These are phyloP conservation scores for Acephala macrosclerotiorum DNA, from an alignment of 2,329 filamentous ascomycete species.

Conservation along the genomic window DNA sequence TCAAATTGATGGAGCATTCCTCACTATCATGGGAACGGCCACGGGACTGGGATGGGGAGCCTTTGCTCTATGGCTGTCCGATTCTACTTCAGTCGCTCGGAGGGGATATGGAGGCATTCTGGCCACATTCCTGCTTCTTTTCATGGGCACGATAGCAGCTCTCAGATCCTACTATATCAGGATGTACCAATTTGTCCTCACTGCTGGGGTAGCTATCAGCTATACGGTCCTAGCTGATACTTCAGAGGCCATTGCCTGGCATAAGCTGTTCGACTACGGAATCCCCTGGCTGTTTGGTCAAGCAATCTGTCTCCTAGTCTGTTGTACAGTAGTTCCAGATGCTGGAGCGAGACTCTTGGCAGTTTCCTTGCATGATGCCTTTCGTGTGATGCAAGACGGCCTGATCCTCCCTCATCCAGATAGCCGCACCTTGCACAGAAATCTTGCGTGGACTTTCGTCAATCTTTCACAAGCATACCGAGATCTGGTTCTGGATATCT, in stretches of 20 bases:
- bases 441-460: slow-evolving; percentile 60
- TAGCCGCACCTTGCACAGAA: slow-evolving; percentile 48
- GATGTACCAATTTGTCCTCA: slow-evolving; percentile 61
- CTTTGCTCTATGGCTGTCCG: slow-evolving; percentile 61
- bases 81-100: slow-evolving; percentile 53
- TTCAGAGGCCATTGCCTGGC: slow-evolving; percentile 54
- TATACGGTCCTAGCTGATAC: slow-evolving; percentile 62
- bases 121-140: slow-evolving; percentile 61
- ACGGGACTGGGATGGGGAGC: slow-evolving; percentile 62
- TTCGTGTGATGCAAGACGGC: slow-evolving; percentile 53
- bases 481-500: slow-evolving; percentile 64
- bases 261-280: slow-evolving; percentile 58
- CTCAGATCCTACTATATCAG: slow-evolving; percentile 63
- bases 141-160: slow-evolving; percentile 59
- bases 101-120: slow-evolving; percentile 61
- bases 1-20: slow-evolving; percentile 61
- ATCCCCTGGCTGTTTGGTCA: slow-evolving; percentile 64
- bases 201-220: slow-evolving; percentile 61
- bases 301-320: slow-evolving; percentile 58
- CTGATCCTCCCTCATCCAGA: slow-evolving; percentile 49
- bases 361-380: slow-evolving; percentile 54
- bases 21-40: slow-evolving; percentile 61
- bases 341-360: slow-evolving; percentile 62
- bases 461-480: slow-evolving; percentile 62
- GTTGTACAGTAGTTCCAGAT: slow-evolving; percentile 58